These are phyloP conservation scores for Dictyostelium brefeldianum DNA, from an alignment of 78 protist genomes.

Conservation along the genomic window DNA sequence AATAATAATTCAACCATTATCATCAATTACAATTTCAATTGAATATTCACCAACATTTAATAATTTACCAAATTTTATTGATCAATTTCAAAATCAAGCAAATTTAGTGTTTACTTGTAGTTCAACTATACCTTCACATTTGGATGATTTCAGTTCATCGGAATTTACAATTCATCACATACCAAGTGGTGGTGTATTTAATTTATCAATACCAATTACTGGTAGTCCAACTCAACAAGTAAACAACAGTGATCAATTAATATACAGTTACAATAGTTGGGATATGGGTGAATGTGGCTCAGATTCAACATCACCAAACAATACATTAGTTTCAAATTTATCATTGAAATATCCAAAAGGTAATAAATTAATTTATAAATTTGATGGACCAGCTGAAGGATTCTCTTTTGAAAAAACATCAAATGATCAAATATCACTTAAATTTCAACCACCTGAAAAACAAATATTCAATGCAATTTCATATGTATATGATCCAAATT, in stretches of 20 bases:
- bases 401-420: slow-evolving; percentile 5
- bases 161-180: slow-evolving; percentile 1
- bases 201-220: not conserved
- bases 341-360: not conserved
- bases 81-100: not conserved
- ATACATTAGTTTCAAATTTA: not conserved
- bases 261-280: slow-evolving; percentile 31
- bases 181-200: not conserved
- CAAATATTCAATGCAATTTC: not conserved
- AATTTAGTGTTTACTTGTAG: not conserved
- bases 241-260: not conserved
- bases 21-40: not conserved
- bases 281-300: slow-evolving; percentile 49
- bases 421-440: slow-evolving; percentile 5
- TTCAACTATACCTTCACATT: not conserved
- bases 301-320: not conserved
- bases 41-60: slow-evolving; percentile 35
- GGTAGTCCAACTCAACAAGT: slow-evolving; percentile 3
- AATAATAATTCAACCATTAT: slow-evolving; percentile 10
- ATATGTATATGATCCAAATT: not conserved
- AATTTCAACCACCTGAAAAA: slow-evolving; percentile 8
- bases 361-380: not conserved
- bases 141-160: not conserved
- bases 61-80: not conserved
- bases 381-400: slow-evolving; percentile 14